Base-by-base conservation (phyloP, 2,329 filamentous ascomycete species). In the Trichothecium sympodiale region DNA sequence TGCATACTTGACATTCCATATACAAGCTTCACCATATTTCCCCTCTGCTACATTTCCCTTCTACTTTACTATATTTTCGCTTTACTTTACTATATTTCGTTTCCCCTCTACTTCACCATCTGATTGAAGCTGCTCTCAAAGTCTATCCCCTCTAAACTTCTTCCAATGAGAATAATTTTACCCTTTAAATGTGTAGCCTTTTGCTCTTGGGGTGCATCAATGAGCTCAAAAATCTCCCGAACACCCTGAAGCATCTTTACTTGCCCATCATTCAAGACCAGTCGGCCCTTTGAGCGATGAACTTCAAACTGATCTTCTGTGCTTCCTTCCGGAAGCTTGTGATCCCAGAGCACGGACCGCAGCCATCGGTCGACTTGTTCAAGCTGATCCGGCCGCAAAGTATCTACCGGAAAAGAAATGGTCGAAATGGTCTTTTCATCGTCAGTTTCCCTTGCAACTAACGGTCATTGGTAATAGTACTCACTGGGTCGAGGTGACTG, bases 161-260 rank as follows among this genome's bases (percentile, higher is more conserved):
- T 65, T 31, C 77, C 77, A 52, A 82, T 81, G 31, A 82, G 48
- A 8, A 82, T 71, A 33, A 82, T 59, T 52, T 82, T 82, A 16
- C 77, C 71, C 27, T 55, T 45, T 17, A 46, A 44, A 9, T 51
- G 41, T 10, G 38, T 38, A 30, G 42, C 48, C 3, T 53, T 51
- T 8, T 49, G 45, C 8, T 52, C 55, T 8, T 55, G 46, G 4
- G 62, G 59, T 7, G 61, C 63, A 45, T 94, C 86, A 17, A 85
- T 74, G 17, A 96, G 82, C 50, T 98, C 91, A 55, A 96, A 98
- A 13, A 96, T 73, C 48, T 95, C 89, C 36, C 89, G 67, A 1
- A 98, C 91, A 2, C 88, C 91, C 56, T 98, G 91, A 7, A 96
- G 68, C 43, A 96, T 75, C 53, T 85, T 83, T 30, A 77, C 62